Conservation (phyloP, 2,329 filamentous ascomycete species). For the Ceratocystis harringtonii region DNA sequence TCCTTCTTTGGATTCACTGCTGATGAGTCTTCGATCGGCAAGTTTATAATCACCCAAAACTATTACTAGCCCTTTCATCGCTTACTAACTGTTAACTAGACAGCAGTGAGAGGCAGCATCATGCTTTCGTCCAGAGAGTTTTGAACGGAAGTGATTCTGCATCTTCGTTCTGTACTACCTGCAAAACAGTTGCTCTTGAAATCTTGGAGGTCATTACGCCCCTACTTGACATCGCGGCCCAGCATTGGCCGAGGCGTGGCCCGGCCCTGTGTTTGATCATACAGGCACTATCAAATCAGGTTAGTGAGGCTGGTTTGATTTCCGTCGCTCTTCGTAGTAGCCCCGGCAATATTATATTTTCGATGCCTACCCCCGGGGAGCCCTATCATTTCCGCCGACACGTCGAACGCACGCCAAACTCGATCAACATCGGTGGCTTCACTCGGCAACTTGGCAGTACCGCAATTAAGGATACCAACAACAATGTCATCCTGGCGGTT, state of each 20-base stretch:
- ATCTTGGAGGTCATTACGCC: conserved; percentile 10
- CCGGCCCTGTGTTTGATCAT: not conserved
- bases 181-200: not conserved
- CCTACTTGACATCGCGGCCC: conserved; percentile 7
- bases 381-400: conserved; percentile 10
- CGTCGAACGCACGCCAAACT: not conserved
- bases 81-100: not conserved
- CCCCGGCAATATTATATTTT: not conserved
- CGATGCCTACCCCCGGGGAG: conserved; percentile 12
- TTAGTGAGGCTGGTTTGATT: conserved; percentile 7
- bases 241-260: conserved; percentile 10
- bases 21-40: not conserved
- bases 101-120: not conserved
- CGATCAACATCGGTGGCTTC: not conserved
- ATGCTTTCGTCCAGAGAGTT: not conserved
- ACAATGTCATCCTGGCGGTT: not conserved
- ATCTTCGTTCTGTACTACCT: not conserved
- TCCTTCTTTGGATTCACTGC: conserved; percentile 11
- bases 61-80: not conserved
- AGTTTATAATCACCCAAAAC: not conserved
- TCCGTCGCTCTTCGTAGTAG: conserved; percentile 11
- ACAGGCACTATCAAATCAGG: conserved; percentile 7
- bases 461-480: not conserved
- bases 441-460: not conserved
- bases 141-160: not conserved